phyloP scores from a whole-genome alignment of 192 early-diverging fungal genomes.

The Coemansia reversa region DNA sequence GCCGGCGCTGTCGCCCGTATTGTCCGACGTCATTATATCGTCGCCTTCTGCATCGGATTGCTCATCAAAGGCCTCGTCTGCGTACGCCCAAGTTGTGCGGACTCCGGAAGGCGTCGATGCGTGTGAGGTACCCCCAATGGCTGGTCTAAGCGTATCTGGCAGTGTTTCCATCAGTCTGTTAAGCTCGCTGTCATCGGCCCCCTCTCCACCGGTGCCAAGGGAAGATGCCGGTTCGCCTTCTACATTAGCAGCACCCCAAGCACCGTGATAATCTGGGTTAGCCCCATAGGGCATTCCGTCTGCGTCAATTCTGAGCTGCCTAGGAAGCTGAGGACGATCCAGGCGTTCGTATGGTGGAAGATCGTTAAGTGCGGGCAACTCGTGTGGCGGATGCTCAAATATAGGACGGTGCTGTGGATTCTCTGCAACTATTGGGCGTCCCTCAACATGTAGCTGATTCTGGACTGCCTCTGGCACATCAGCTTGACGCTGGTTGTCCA shows the following conservation, averaged over 20 bases:
- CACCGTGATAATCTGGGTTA: background rate
- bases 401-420: conserved; percentile 36
- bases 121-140: background rate
- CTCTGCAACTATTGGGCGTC: conserved; percentile 33
- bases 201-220: background rate
- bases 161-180: conserved; percentile 9
- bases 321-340: conserved; percentile 6
- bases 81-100: conserved; percentile 31
- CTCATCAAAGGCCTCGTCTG: conserved; percentile 30
- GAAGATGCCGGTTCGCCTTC: background rate
- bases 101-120: conserved; percentile 5
- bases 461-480: background rate
- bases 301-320: conserved; percentile 1
- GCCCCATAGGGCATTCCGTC: background rate
- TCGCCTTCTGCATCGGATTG: conserved; percentile 1
- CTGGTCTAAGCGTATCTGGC: conserved; percentile 11
- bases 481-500: conserved; percentile 5
- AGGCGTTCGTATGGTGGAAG: conserved; percentile 34
- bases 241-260: background rate
- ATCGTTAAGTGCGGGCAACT: conserved; percentile 28
- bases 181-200: background rate
- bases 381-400: conserved; percentile 34
- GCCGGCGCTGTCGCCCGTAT: background rate
- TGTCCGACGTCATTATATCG: conserved; percentile 1
- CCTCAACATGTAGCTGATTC: conserved; percentile 22